Base-by-base conservation (phyloP, 1,284 basidiomycete genomes). In the Moesziomyces parantarcticus region DNA sequence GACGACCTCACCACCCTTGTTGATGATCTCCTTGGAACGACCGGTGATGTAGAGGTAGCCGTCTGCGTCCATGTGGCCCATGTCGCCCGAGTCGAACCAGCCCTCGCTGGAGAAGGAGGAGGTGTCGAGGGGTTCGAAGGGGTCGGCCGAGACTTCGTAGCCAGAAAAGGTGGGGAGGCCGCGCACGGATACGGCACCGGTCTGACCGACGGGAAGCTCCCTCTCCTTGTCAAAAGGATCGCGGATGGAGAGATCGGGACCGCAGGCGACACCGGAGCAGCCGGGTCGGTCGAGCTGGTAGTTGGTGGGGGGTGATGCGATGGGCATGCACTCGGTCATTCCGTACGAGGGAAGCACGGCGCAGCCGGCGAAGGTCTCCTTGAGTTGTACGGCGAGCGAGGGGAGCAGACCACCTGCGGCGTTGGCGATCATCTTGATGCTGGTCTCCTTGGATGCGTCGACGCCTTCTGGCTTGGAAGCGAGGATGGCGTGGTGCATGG, bases 321-420 rank as follows among this genome's bases (percentile, higher is more conserved):
- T 83, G 43, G 82, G 82, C 82, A 83, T 83, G 59, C 82, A 83
- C 52, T 83, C 82, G 7, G 82, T 83, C 82, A 83, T 83, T 34
- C 82, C 82, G 66, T 83, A 83, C 47, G 82, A 83, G 5, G 82
- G 82, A 23, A 83, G 75, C 29, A 83, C 82, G 11, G 81, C 73
- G 45, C 77, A 79, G 42, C 67, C 72, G 34, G 58, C 63, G 48
- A 83, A 83, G 1, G 79, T 82, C 45, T 80, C 81, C 58, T 81
- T 82, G 54, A 83, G 78, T 65, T 83, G 80, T 1, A 78, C 63
- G 39, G 82, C 82, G 7, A 83, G 69, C 50, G 82, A 82, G 7
- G 82, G 82, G 41, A 83, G 66, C 23, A 83, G 69, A 75, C 82
- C 82, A 67, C 82, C 82, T 47, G 82, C 82, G 21, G 82, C 82